Evolutionary conservation across 73 alveolate species (phyloP), one percentile per base, ranked within the genome.

Genomic region (Diophrys appendiculata): DNA sequence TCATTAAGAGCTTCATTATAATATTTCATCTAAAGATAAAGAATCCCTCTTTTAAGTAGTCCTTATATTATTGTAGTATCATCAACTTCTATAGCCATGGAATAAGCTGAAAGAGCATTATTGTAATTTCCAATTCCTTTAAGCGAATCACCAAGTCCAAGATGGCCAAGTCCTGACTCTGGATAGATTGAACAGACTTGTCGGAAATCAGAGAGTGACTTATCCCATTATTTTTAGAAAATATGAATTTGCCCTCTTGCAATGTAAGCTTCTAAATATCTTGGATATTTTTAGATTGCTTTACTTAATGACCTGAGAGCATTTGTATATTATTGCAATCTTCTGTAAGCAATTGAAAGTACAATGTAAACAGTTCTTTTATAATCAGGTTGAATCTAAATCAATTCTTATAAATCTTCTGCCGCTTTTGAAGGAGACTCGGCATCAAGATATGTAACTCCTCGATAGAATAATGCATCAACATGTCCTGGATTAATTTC

Each of bases 161-260:
- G 30, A 53, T 83, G 83, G 0, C 90, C 95, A 26, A 76, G 43
- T 31, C 95, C 95, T 33, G 71, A 82, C 14, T 88, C 80, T n/a
- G 89, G 80, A 31, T 33, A 53, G 0, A 83, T 23, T 1, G 79
- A 33, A 31, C 71, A 72, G 0, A 83, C 95, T 23, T 27, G 60
- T 69, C 78, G 52, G 79, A 88, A 88, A 73, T 88, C 95, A 31
- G 82, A 71, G 1, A 88, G 54, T 0, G 93, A 90, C 54, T 86
- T 86, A 22, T 86, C 93, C 90, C 90, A 80, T 65, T 74, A 65
- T 72, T 84, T 68, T 31, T 67, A 52, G 56, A 78, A 67, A 0
- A 81, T 83, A 54, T 67, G 79, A 1, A 89, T 65, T 54, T 89
- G 91, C 33, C 96, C 96, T 68, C 96, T 71, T 2, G 92, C 90